Conservation (phyloP, 2,329 filamentous ascomycete species). For the Pezicula radicicola region DNA sequence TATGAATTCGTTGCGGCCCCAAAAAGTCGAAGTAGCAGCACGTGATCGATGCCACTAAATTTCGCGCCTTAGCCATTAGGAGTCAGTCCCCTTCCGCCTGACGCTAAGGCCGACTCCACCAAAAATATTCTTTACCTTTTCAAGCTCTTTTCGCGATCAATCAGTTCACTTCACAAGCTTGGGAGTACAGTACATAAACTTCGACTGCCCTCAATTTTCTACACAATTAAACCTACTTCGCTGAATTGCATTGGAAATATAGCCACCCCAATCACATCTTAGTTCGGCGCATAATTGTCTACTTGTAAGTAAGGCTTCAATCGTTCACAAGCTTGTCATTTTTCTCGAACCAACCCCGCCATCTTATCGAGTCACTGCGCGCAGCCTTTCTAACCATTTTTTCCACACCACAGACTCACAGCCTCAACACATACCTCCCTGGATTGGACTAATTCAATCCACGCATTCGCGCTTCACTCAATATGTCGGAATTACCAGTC, state of each 20-base stretch:
- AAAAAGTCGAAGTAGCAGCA: background rate
- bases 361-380: slow-evolving; percentile 15
- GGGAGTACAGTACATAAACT: too few species aligned
- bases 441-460: background rate
- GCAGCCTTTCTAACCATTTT: slow-evolving; percentile 2
- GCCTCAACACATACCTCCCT: background rate
- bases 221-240: too few species aligned
- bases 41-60: background rate
- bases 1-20: background rate
- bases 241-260: too few species aligned
- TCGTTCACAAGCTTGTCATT: background rate
- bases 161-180: too few species aligned
- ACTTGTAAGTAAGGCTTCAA: background rate
- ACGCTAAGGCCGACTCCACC: too few species aligned
- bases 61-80: background rate
- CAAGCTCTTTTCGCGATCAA: too few species aligned
- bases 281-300: background rate
- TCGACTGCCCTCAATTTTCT: too few species aligned
- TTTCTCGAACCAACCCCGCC: slow-evolving; percentile 21
- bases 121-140: too few species aligned
- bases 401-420: slow-evolving; percentile 4
- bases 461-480: slow-evolving; percentile 2
- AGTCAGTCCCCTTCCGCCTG: too few species aligned
- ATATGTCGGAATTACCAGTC: slow-evolving; percentile 20
- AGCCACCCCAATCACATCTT: background rate